Evolutionary conservation across 352 stramenopile genomes (phyloP).

Genomic region (Saprolegnia parasitica): DNA sequence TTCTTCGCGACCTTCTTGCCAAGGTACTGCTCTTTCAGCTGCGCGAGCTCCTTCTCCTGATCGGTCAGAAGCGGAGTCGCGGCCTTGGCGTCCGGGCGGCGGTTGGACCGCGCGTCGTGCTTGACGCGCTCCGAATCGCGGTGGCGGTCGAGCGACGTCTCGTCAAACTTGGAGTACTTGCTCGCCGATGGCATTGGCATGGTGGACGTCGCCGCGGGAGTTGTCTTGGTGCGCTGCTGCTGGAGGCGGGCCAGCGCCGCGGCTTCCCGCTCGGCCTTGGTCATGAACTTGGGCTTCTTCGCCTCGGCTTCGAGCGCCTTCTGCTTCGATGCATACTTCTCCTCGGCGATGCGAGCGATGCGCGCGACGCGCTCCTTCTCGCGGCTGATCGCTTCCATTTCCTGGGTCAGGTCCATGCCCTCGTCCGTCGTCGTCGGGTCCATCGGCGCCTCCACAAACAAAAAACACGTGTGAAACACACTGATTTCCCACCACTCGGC

Average conservation of each 20-base stretch:
- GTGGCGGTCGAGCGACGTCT: conserved; percentile 14
- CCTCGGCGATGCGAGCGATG: conserved; percentile 65
- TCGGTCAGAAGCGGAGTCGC: conserved; percentile 34
- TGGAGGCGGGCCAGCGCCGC: conserved; percentile 36
- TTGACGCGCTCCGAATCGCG: neutral
- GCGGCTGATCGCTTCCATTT: conserved; percentile 29
- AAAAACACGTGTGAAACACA: too few relatives aligned
- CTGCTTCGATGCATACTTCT: conserved; percentile 43
- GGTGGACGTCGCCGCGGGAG: neutral
- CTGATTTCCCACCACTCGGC: too few relatives aligned
- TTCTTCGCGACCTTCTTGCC: conserved; percentile 84
- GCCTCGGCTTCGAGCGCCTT: conserved; percentile 3
- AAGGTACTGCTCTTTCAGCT: conserved; percentile 87
- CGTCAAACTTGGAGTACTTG: conserved; percentile 22
- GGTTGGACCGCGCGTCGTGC: conserved; percentile 25
- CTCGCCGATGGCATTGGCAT: neutral
- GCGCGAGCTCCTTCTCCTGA: conserved; percentile 71
- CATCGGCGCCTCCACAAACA: neutral
- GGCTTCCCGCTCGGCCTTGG: conserved; percentile 31
- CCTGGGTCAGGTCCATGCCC: conserved; percentile 19
- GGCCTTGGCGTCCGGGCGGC: conserved; percentile 22
- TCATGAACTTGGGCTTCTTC: conserved; percentile 32
- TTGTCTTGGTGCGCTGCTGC: conserved; percentile 28
- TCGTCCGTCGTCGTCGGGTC: neutral
- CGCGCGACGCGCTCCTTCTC: conserved; percentile 55